Percentiles rank a stretch among this genome's conserved stretches.
These are phyloP conservation scores for Naematelia aurantialba DNA, from an alignment of 768 basidiomycete species.

Conservation along the genomic window DNA sequence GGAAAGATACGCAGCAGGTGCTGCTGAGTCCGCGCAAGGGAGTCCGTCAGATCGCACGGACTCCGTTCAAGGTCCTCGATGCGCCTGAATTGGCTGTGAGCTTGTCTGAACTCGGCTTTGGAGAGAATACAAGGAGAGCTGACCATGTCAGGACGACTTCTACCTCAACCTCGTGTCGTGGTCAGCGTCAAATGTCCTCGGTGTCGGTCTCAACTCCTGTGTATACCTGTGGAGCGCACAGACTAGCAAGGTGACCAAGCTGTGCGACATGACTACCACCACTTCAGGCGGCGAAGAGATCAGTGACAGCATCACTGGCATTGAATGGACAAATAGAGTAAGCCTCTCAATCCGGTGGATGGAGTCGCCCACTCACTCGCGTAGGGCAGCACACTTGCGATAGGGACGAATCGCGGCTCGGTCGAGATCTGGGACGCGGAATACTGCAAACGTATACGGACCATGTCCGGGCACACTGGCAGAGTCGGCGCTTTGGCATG, in stretches of 20 bases:
- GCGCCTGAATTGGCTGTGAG: conserved; percentile 81
- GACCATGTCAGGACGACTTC: conserved; percentile 54
- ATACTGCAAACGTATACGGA: conserved; percentile 68
- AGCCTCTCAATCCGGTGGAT: conserved; percentile 24
- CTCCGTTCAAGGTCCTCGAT: conserved; percentile 93
- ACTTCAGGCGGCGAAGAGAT: conserved; percentile 28
- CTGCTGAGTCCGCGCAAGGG: conserved; percentile 79
- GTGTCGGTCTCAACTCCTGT: conserved; percentile 83
- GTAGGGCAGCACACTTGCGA: conserved; percentile 77
- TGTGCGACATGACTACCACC: conserved; percentile 66
- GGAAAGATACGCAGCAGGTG: conserved; percentile 72
- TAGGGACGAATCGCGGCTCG: conserved; percentile 83
- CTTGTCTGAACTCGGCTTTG: neutral
- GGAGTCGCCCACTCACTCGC: conserved; percentile 2
- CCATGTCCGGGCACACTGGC: conserved; percentile 80
- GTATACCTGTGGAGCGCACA: conserved; percentile 98
- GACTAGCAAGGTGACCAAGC: conserved; percentile 83
- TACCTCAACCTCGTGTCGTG: conserved; percentile 98
- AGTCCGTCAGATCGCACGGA: conserved; percentile 81
- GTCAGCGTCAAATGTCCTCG: conserved; percentile 91
- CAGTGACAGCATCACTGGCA: conserved; percentile 72
- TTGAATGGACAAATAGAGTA: conserved; percentile 85
- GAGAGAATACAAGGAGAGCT: neutral
- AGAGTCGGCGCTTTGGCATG: conserved; percentile 92
- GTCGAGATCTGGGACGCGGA: conserved; percentile 91